Base-by-base conservation (phyloP, 2,329 filamentous ascomycete genomes). In the Clonostachys byssicola region DNA sequence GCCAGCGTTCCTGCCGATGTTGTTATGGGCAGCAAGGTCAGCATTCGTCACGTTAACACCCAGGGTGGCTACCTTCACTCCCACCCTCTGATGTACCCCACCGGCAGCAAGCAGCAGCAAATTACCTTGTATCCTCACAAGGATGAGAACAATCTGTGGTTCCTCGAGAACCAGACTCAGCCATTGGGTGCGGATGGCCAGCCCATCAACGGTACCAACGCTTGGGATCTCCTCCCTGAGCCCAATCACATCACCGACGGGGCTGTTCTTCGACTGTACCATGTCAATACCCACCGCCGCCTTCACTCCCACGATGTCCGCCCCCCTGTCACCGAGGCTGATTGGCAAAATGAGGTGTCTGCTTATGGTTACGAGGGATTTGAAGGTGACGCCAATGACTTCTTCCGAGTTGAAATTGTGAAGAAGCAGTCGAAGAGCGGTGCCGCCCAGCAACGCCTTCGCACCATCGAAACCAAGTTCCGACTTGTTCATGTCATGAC, bases 91-190 rank as follows among this genome's bases (percentile, higher is more conserved):
- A 99, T 99, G 94, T 99, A 97, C 65, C 94, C 94, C 5, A 89
- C 85, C 9, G 94, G 94, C 55, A 96, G 91, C 78, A 95, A 96
- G 76, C 95, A 99, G 72, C 94, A 99, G 67, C 94, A 99, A 66
- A 90, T 99, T 58, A 99, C 94, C 1, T 82, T 99, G 4, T 99
- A 99, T 61, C 94, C 94, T 8, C 94, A 99, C 79, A 97, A 97
- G 78, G 94, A 99, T 60, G 90, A 96, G 64, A 99, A 99, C 79
- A 99, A 99, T 65, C 59, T 95, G 48, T 99, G 89, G 83, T 71
- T 96, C 35, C 65, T 97, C 48, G 94, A 99, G 74, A 99, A 99
- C 67, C 89, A 95, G 71, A 99, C 94, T 9, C 90, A 96, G 61
- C 94, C 94, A 10, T 75, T 94, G 16, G 85, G 84, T 48, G 73